Base-by-base conservation (phyloP, 805 yeast species). In the Danielozyma ontarioensis region DNA sequence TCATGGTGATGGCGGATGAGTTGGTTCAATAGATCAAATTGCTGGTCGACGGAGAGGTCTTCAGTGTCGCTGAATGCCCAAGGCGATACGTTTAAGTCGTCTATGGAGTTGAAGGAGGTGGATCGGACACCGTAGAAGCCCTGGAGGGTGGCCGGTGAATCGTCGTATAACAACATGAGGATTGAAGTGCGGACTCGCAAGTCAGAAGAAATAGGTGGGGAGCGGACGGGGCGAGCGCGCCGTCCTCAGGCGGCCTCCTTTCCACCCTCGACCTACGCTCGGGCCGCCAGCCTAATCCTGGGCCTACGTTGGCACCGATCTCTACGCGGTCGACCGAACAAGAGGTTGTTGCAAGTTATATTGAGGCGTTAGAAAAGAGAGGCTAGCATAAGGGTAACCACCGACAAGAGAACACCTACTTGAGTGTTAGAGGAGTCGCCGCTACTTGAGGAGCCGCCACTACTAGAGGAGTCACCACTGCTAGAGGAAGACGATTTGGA, bases 91-190 rank as follows among this genome's bases (percentile, higher is more conserved):
- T 42, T 47, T 16, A 55, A 28, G 25, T 54, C 54, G 2, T 39
- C 36, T 17, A 36, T 30, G n/a, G 40, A 17, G 5, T 37, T 41
- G 3, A 62, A 57, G 11, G 49, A 45, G 16, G 58, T 33, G 1
- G 58, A 48, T 12, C 35, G 23, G 5, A 61, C 33, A 29, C 50
- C 51, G 37, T 65, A 65, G 48, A 60, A 61, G 30, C 48, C 40
- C 16, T 51, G 36, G 23, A 64, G 45, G 29, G 44, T 47, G 17
- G 41, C 44, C 27, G 57, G 63, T 31, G 45, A 44, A 28, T 55
- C 62, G 33, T 57, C 56, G 40, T 53, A 55, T 40, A 56, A 54
- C 25, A 61, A 50, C 68, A 62, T 52, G 19, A 15, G 21, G 19
- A n/a, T n/a, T n/a, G n/a, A n/a, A n/a, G n/a, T n/a, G n/a, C n/a